These are phyloP conservation scores for Colletotrichum siamense DNA, from an alignment of 2,329 filamentous ascomycete genomes.

Conservation along the genomic window DNA sequence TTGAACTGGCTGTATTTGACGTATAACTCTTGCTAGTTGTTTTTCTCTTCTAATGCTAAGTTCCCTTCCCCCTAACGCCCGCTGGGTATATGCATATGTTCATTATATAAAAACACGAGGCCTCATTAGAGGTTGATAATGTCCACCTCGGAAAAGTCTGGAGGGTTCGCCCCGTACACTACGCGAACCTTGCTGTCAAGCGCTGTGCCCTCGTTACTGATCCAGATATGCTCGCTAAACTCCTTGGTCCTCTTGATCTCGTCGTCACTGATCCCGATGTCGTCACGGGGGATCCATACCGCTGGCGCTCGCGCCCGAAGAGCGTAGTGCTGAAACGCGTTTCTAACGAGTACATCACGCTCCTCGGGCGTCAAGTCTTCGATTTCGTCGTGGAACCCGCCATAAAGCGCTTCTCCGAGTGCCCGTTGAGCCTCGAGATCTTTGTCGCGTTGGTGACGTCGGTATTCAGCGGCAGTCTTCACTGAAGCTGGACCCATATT, in stretches of 20 bases:
- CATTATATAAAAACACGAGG: neutral
- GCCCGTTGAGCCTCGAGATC: constrained; percentile 76
- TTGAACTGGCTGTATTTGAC: neutral
- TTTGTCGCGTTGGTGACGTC: constrained; percentile 53
- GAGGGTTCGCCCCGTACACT: constrained; percentile 83
- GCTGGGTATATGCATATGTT: constrained; percentile 18
- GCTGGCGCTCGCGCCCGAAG: constrained; percentile 83
- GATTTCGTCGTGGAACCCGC: constrained; percentile 88
- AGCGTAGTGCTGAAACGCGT: constrained; percentile 91
- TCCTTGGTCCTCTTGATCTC: constrained; percentile 81
- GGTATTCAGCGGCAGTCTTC: constrained; percentile 51
- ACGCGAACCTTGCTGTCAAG: constrained; percentile 84
- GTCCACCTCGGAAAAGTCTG: constrained; percentile 88
- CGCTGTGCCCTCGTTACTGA: constrained; percentile 91
- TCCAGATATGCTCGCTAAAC: constrained; percentile 84
- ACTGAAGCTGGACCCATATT: constrained; percentile 38
- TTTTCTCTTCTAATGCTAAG: neutral
- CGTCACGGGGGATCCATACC: constrained; percentile 93
- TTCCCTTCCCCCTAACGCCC: constrained; percentile 5
- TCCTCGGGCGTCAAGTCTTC: constrained; percentile 93
- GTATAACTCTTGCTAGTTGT: neutral
- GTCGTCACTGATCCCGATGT: constrained; percentile 88
- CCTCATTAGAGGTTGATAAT: constrained; percentile 73
- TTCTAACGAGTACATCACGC: constrained; percentile 81
- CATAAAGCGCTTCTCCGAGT: constrained; percentile 83